phyloP scores from a whole-genome alignment of 192 early-diverging fungal species.

The Backusella macrospora region DNA sequence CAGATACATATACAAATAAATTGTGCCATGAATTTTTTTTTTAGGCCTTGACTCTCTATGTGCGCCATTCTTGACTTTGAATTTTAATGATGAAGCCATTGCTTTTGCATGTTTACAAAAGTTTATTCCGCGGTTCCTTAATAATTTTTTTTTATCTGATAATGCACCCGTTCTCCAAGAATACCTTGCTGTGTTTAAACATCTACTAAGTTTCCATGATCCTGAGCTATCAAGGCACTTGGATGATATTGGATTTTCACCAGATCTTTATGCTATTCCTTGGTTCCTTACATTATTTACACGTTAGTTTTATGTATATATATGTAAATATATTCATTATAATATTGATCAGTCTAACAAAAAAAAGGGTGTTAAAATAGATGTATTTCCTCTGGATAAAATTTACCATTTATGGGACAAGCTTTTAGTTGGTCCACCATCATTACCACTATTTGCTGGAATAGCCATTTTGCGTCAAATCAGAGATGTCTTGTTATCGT shows the following conservation, averaged over 20 bases:
- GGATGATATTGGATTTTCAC: constrained; percentile 60
- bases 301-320: constrained; percentile 51
- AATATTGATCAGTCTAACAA: no score
- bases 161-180: constrained; percentile 72
- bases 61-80: constrained; percentile 75
- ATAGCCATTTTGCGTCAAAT: constrained; percentile 72
- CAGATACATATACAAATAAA: constrained; percentile 1
- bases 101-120: constrained; percentile 67
- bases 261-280: constrained; percentile 78
- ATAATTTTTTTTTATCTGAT: constrained; percentile 74
- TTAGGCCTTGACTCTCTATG: constrained; percentile 73
- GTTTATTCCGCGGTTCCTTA: constrained; percentile 68
- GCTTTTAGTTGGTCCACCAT: constrained; percentile 64
- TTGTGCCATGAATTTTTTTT: no score
- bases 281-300: constrained; percentile 87
- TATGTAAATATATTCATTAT: not conserved
- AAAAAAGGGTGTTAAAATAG: constrained; percentile 35
- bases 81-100: constrained; percentile 75
- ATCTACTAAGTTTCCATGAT: constrained; percentile 73
- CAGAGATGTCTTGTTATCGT: constrained; percentile 57
- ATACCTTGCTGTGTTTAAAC: constrained; percentile 66
- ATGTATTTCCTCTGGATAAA: constrained; percentile 81
- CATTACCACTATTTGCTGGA: constrained; percentile 68
- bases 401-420: constrained; percentile 84
- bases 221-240: constrained; percentile 71